Base-by-base conservation (phyloP, 2,329 filamentous ascomycete species). In the Tolypocladium guangdongense region DNA sequence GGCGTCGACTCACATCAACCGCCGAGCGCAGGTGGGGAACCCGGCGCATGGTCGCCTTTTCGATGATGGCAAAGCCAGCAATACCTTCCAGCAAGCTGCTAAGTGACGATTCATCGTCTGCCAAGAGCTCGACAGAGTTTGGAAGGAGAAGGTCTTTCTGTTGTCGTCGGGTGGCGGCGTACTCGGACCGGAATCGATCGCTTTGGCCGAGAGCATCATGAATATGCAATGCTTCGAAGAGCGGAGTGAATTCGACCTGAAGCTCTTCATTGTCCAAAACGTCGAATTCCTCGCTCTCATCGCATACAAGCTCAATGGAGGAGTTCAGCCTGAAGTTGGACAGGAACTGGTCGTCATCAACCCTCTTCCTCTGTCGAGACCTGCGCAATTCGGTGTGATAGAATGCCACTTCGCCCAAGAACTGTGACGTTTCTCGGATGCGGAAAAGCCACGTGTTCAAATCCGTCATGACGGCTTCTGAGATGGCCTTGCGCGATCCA, bases 391-490 rank as follows among this genome's bases (percentile, higher is more conserved):
- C 88, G 0, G 93, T 99, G 64, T 97, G 90, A 64, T 95, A 97
- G 66, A 99, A 95, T 4, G 93, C 91, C 7, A 99, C 89, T 67
- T 99, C 93, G 5, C 93, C 93, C 8, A 99, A 74, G 58, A 96
- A 96, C 61, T 96, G 92, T 1, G 93, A 96, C 20, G 90, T 95
- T 69, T 99, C 93, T 62, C 93, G 84, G 58, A 99, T 95, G 24
- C 89, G 85, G 64, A 87, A 99, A 11, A 99, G 77, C 93, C 93
- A 99, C 0, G 90, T 96, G 65, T 97, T 97, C 53, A 99, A 73
- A 69, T 99, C 93, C 2, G 83, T 87, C 90, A 97, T 97, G 60
- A 99, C 93, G 16, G 91, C 90, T 70, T 97, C 92, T 4, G 92
- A 92, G 54, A 99, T 96, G 50, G 89, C 84, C 63, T 89, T 90